Conservation (phyloP, 1,284 basidiomycete genomes). For the Phylloboletellus chloephorus region DNA sequence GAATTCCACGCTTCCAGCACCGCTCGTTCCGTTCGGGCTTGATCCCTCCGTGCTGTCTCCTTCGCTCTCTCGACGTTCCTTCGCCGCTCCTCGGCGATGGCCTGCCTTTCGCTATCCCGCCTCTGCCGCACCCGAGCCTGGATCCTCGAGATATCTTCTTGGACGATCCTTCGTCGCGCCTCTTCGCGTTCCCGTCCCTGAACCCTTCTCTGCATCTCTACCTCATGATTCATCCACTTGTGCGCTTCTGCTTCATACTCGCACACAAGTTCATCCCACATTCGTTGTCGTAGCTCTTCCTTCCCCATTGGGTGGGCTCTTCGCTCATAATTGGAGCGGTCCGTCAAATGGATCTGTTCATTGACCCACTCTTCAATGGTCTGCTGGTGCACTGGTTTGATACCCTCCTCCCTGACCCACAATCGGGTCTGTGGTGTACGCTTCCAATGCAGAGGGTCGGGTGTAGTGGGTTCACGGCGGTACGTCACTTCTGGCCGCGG, state of each 20-base stretch:
- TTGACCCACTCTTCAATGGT: slow-evolving; percentile 59
- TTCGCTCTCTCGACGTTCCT: slow-evolving; percentile 24
- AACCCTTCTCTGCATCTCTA: slow-evolving; percentile 39
- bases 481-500: slow-evolving; percentile 20
- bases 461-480: slow-evolving; percentile 19
- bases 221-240: slow-evolving; percentile 47
- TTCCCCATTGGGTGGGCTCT: slow-evolving; percentile 21
- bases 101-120: slow-evolving; percentile 42
- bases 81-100: slow-evolving; percentile 37
- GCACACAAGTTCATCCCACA: slow-evolving; percentile 48
- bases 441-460: slow-evolving; percentile 32
- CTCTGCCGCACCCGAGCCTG: slow-evolving; percentile 43
- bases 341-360: slow-evolving; percentile 40
- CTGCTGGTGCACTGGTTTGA: slow-evolving; percentile 40
- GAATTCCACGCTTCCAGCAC: slow-evolving; percentile 48
- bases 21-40: slow-evolving; percentile 36
- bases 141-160: slow-evolving; percentile 44
- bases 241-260: slow-evolving; percentile 47
- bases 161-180: slow-evolving; percentile 38
- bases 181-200: slow-evolving; percentile 38
- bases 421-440: slow-evolving; percentile 46
- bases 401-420: slow-evolving; percentile 50
- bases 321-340: slow-evolving; percentile 27
- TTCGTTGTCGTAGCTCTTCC: slow-evolving; percentile 33
- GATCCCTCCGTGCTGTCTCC: slow-evolving; percentile 35